These are phyloP conservation scores for Coffea eugenioides DNA, from an alignment of 257 asterid species.

Conservation along the genomic window DNA sequence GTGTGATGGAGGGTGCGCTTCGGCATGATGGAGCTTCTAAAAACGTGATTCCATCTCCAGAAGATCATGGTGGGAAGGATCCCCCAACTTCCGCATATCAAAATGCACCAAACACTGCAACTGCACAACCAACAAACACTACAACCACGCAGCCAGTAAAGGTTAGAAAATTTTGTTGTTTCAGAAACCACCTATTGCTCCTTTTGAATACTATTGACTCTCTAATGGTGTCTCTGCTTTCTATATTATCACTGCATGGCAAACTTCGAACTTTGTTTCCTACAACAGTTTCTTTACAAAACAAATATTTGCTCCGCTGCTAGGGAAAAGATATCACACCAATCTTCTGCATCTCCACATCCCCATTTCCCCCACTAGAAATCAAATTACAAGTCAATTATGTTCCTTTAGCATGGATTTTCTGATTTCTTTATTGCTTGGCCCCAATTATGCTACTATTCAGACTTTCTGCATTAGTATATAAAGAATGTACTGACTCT, in stretches of 20 bases:
- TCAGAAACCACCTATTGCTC: neutral
- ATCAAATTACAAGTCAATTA: too few species aligned
- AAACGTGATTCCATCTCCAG: slow-evolving; percentile 22
- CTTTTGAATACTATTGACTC: neutral
- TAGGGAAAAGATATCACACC: neutral
- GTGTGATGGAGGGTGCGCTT: slow-evolving; percentile 22
- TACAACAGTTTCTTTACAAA: neutral
- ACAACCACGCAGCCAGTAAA: slow-evolving; percentile 19
- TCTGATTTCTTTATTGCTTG: neutral
- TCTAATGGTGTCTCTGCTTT: neutral
- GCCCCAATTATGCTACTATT: neutral
- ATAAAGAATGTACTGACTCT: neutral
- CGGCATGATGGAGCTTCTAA: slow-evolving; percentile 25
- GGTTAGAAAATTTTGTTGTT: slow-evolving; percentile 18
- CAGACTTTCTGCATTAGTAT: neutral
- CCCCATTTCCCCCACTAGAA: neutral
- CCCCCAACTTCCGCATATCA: slow-evolving; percentile 24
- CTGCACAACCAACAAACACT: slow-evolving; percentile 10
- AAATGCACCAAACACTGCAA: slow-evolving; percentile 17
- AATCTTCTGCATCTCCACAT: neutral
- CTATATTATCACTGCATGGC: neutral
- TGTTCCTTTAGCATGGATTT: too few species aligned
- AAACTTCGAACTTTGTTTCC: neutral
- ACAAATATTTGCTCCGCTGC: neutral
- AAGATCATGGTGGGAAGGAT: slow-evolving; percentile 22